Percentiles rank a stretch among this genome's conserved stretches.
Evolutionary conservation across 805 yeast species (phyloP).

Genomic region (Zygosaccharomyces siamensis): DNA sequence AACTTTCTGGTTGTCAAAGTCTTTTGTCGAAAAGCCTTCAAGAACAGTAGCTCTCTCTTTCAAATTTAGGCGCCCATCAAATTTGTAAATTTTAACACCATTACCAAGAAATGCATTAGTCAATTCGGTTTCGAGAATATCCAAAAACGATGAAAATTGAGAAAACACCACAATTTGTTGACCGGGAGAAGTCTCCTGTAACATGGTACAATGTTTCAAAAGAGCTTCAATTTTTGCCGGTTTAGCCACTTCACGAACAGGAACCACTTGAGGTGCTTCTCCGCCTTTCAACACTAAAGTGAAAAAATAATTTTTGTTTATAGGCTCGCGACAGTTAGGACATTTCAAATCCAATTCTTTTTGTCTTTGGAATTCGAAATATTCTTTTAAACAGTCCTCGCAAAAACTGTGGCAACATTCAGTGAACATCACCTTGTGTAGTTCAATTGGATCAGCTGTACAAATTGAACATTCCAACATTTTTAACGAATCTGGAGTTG

Average conservation of each 20-base stretch:
- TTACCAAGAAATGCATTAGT: conserved; percentile 40
- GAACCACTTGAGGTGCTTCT: conserved; percentile 14
- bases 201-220: conserved; percentile 49
- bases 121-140: conserved; percentile 63
- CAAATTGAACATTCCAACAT: conserved; percentile 82
- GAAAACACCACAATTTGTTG: conserved; percentile 85
- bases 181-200: conserved; percentile 52
- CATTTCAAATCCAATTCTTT: conserved; percentile 50
- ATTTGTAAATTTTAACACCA: conserved; percentile 47
- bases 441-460: conserved; percentile 58
- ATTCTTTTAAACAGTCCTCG: conserved; percentile 64
- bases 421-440: conserved; percentile 53
- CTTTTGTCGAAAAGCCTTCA: conserved; percentile 44
- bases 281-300: conserved; percentile 31
- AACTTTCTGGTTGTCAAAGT: conserved; percentile 39
- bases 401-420: conserved; percentile 84
- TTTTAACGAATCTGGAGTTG: conserved; percentile 28
- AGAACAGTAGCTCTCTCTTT: conserved; percentile 60
- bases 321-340: conserved; percentile 65
- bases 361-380: conserved; percentile 59
- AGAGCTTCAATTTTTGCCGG: conserved; percentile 75
- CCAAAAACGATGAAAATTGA: conserved; percentile 80
- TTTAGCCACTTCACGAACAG: conserved; percentile 36
- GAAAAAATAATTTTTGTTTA: conserved; percentile 46
- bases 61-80: conserved; percentile 76